Base-by-base conservation (phyloP, 495 filamentous ascomycete species). In the Aspergillus ostianus region DNA sequence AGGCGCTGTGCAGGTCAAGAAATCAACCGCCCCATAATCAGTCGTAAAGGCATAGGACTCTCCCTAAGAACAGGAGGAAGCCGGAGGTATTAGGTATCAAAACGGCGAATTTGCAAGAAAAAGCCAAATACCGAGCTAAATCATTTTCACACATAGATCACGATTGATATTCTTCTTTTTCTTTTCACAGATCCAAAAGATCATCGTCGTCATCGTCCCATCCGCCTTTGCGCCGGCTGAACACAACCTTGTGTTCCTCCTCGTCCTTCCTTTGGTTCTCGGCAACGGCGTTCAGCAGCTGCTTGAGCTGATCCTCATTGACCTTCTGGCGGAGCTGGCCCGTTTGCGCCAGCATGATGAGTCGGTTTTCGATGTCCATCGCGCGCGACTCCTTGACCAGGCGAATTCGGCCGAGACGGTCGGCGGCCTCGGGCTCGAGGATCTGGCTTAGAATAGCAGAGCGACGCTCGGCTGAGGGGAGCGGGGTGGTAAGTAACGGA, bases 311-410 rank as follows among this genome's bases (percentile, higher is more conserved):
- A 51, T 88, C 87, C 75, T 98, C 94, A 0, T 90, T 93, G 49
- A 98, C 92, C 66, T 95, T 93, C 58, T 83, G 76, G 18, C 91
- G 86, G 41, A 98, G 77, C 78, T 97, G 93, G 23, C 92, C 92
- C 13, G 84, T 82, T 60, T 91, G 89, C 29, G 93, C 93, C 53
- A 98, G 83, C 87, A 88, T 91, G 73, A 98, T 90, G 36, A 98
- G 83, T 47, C 93, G 77, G 82, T 93, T 93, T 79, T 98, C 94
- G 56, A 98, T 84, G 67, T 97, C 92, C 48, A 81, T 81, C 36
- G 94, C 94, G 66, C 95, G 90, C 55, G 87, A 87, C 71, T 92
- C 93, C 74, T 97, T 98, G 57, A 98, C 94, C 57, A 98, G 85
- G 15, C 93, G 90, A 75, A 98, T 98, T 59, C 95, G 90, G 50